Evolutionary conservation across 2,329 filamentous ascomycete genomes (phyloP).

Genomic region (Epichloe gansuensis): DNA sequence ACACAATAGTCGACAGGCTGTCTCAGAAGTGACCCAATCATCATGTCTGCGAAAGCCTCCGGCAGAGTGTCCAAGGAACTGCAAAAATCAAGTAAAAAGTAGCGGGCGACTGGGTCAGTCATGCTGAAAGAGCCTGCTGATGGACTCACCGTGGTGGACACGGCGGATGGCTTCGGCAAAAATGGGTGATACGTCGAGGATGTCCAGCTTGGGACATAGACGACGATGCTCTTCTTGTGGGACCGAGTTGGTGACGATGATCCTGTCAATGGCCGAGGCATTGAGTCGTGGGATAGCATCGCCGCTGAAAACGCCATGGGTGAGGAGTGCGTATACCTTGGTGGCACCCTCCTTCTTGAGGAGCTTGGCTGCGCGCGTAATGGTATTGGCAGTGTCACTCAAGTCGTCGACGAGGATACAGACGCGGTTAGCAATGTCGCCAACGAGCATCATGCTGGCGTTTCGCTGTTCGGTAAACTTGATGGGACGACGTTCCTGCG

Average conservation of each 20-base stretch:
- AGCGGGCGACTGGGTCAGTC: constrained; percentile 8
- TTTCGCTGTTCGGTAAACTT: constrained; percentile 82
- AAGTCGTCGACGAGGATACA: constrained; percentile 92
- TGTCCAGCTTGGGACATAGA: constrained; percentile 76
- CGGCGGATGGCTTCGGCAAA: constrained; percentile 93
- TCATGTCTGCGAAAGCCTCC: background rate
- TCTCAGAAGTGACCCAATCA: background rate
- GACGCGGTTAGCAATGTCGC: constrained; percentile 66
- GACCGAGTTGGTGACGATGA: constrained; percentile 91
- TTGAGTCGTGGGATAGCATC: constrained; percentile 93
- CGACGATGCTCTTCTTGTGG: constrained; percentile 73
- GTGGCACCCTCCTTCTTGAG: constrained; percentile 92
- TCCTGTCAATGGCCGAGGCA: constrained; percentile 81
- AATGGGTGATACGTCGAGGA: constrained; percentile 77
- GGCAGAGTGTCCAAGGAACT: background rate
- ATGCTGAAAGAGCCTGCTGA: constrained; percentile 72
- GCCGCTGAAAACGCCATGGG: constrained; percentile 88
- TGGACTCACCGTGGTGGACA: constrained; percentile 95
- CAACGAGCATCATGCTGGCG: constrained; percentile 90
- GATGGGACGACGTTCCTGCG: constrained; percentile 74
- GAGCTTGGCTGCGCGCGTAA: constrained; percentile 91
- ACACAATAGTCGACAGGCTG: background rate
- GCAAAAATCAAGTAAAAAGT: background rate
- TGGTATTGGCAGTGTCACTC: constrained; percentile 92
- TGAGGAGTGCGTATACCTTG: constrained; percentile 81